Base-by-base conservation (phyloP, 179 eudicot species). In the Beta macrorhiza region DNA sequence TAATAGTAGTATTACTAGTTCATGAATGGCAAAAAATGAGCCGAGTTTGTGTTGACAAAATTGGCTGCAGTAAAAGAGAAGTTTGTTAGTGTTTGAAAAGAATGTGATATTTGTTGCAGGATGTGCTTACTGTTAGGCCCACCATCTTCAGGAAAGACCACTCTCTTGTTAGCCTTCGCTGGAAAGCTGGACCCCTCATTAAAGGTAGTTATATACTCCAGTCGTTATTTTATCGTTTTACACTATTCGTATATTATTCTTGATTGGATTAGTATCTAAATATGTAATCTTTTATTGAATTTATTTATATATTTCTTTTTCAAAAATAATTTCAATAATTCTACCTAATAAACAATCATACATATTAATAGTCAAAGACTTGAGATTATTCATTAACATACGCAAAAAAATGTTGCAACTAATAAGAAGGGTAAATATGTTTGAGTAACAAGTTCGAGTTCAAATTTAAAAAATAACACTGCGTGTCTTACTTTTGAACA, bases 101-200 rank as follows among this genome's bases (percentile, higher is more conserved):
- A n/a, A 3, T 68, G 16, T 19, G 53, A 44, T 13, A 29, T 53
- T 67, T 68, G n/a, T 52, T 84, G 74, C 77, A 86, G 89, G 80
- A 88, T 86, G 87, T 82, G 87, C 22, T 82, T 86, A 55, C 77
- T 88, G 57, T 79, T 84, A 56, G 90, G 87, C 1, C 89, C 89
- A 62, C 87, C 90, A 2, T 88, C 89, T 49, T 88, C 87, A 8
- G 90, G 90, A 63, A 88, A 86, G 79, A 86, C 89, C 7, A 72
- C 89, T 68, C 87, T 88, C 17, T 82, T 88, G 80, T 73, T 88
- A 70, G 87, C 90, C 61, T 87, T 86, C 20, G 90, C 90, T 58
- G 90, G 90, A 51, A 86, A 85, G 67, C 57, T 88, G 57, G 88
- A 88, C 67, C 81, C 83, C 6, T 32, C 86, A 2, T 49, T 88